These are phyloP conservation scores for Rauvolfia tetraphylla DNA, from an alignment of 257 asterid species.

Conservation along the genomic window DNA sequence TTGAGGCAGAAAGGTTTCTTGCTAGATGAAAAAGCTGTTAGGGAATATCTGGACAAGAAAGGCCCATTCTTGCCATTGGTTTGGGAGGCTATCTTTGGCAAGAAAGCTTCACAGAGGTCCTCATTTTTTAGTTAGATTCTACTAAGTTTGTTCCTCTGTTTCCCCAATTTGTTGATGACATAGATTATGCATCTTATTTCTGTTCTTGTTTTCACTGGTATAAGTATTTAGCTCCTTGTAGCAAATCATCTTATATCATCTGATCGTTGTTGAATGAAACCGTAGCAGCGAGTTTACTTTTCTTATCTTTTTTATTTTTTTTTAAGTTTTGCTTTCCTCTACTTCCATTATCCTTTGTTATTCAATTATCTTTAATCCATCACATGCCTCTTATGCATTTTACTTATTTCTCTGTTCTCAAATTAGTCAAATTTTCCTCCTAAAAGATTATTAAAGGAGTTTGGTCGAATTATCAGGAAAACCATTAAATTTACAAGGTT, in stretches of 20 bases:
- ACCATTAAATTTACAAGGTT: too few relatives aligned
- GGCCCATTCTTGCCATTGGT: constrained; percentile 76
- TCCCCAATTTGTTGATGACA: too few relatives aligned
- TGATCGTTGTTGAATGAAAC: background rate
- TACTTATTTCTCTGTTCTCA: too few relatives aligned
- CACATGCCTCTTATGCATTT: too few relatives aligned
- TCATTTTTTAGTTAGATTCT: constrained; percentile 40
- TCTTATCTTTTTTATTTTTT: background rate
- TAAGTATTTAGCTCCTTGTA: background rate
- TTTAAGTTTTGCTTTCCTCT: too few relatives aligned
- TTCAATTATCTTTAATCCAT: too few relatives aligned
- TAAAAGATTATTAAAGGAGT: too few relatives aligned
- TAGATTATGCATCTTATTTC: too few relatives aligned
- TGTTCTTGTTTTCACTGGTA: too few relatives aligned
- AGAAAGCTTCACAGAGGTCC: constrained; percentile 45
- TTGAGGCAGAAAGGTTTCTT: constrained; percentile 62
- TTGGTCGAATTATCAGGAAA: too few relatives aligned
- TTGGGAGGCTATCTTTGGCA: constrained; percentile 88
- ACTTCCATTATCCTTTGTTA: too few relatives aligned
- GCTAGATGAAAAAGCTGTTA: constrained; percentile 56
- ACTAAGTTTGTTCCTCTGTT: background rate
- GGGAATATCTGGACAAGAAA: constrained; percentile 71
- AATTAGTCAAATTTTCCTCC: too few relatives aligned
- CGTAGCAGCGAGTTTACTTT: background rate
- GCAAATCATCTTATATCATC: background rate